Base-by-base conservation (phyloP, 2,329 filamentous ascomycete species). In the Xylaria sp. region DNA sequence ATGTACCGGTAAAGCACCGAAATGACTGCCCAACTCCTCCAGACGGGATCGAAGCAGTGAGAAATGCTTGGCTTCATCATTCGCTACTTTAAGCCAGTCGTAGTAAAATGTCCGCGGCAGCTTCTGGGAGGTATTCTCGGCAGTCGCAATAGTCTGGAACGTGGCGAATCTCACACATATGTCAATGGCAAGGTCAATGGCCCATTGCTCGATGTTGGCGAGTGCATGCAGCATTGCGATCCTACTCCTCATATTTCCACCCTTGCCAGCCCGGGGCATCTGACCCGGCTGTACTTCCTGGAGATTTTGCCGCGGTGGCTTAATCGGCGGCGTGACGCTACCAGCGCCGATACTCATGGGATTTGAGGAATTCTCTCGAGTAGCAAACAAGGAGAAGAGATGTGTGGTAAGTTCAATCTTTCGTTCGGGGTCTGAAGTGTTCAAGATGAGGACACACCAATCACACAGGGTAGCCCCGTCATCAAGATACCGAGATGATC, bases 151-250 rank as follows among this genome's bases (percentile, higher is more conserved):
- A 8, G 76, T 77, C 42, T 73, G 74, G 60, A 79, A 79, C 2
- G 73, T 71, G 11, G 76, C 74, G 57, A 79, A 79, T 19, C 77
- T 71, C 18, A 78, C 74, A 54, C 77, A 78, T 51, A 79, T 78
- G 64, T 79, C 77, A 30, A 79, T 74, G 8, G 77, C 77, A 3
- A 79, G 70, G 54, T 79, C 77, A 59, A 79, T 79, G 0, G 77
- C 77, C 77, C 77, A 79, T 23, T 77, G 71, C 65, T 79, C 77
- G 23, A 79, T 78, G 55, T 79, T 79, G 16, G 77, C 77, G n/a
- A 79, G 66, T 0, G 76, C 76, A 56, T 79, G 77, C 4, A 79
- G 70, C 75, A 79, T 79, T 16, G 74, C 71, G 50, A 79, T 76
- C 23, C 77, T 70, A 59, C 76, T 78, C 60, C 75, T 78, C 35